Base-by-base conservation (phyloP, 2,329 filamentous ascomycete genomes). In the Blastomyces silverae region DNA sequence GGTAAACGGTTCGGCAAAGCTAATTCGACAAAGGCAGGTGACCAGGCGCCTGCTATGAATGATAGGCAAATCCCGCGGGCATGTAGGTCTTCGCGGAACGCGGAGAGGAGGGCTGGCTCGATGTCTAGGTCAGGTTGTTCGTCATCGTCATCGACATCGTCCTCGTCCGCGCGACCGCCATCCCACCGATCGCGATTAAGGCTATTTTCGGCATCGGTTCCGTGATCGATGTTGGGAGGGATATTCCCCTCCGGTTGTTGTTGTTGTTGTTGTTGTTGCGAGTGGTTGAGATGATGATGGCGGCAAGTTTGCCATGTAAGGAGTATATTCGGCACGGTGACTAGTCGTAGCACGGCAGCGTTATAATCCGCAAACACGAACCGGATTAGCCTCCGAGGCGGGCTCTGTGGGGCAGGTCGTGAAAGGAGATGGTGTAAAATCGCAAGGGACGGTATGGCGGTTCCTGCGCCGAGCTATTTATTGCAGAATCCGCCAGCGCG, bases 311-410 rank as follows among this genome's bases (percentile, higher is more conserved):
- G 78, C 82, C 82, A 87, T 3, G 82, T 83, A 13, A 88, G 74
- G 28, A 88, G 69, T 1, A 87, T 73, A 71, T 88, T 88, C 2
- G 85, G 85, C 15, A 87, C 71, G 0, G 84, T 87, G 52, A 85
- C 83, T 2, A 87, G 77, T n/a, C 83, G 77, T 44, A 88, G 73
- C 1, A 88, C 85, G 22, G 81, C 78, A 62, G 77, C 78, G 66
- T 88, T 88, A 74, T 87, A 88, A 70, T 88, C 85, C 22, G 83
- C 81, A 13, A 88, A 74, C 0, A 83, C 85, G 69, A 87, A 83
- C 53, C 80, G 78, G 5, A 82, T 71, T 52, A 22, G 7, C 42
- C 62, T 56, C 20, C 70, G 3, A 71, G 65, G 15, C 31, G 28
- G 31, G 31, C 58, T 62, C 61, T 62, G 39, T n/a, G 64, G 44